These are phyloP conservation scores for Coniosporium apollinis DNA, from an alignment of 495 filamentous ascomycete species.

Conservation along the genomic window DNA sequence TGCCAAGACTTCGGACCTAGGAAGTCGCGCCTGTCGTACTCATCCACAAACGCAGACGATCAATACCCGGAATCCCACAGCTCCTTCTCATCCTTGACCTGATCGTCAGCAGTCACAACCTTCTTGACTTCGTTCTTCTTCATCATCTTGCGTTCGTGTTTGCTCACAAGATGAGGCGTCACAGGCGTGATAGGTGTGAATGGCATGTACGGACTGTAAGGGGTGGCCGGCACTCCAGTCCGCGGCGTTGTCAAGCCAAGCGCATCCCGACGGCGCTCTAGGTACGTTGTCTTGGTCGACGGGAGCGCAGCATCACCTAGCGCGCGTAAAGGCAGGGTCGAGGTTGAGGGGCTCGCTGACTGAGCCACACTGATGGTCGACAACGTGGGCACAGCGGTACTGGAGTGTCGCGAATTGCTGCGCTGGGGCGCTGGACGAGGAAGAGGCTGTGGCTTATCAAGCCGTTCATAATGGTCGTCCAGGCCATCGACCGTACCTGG, in stretches of 20 bases:
- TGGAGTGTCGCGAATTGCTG: constrained; percentile 4
- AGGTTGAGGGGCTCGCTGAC: constrained; percentile 18
- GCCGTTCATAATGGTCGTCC: constrained; percentile 12
- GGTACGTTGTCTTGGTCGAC: constrained; percentile 19
- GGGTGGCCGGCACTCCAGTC: constrained; percentile 41
- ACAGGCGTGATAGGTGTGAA: constrained; percentile 77
- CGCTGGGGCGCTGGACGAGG: constrained; percentile 18
- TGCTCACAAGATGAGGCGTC: constrained; percentile 58
- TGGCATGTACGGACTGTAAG: constrained; percentile 85
- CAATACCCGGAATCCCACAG: constrained; percentile 35
- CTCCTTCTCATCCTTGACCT: constrained; percentile 38
- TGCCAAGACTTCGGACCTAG: too few species aligned
- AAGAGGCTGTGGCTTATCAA: constrained; percentile 20
- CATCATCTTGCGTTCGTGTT: constrained; percentile 54
- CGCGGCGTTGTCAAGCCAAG: background rate
- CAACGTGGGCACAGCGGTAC: background rate
- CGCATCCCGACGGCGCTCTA: constrained; percentile 41
- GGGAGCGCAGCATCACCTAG: background rate
- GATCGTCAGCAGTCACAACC: constrained; percentile 35
- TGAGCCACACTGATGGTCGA: background rate
- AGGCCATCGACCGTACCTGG: constrained; percentile 7
- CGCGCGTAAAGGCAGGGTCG: background rate
- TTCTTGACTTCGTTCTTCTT: constrained; percentile 42
- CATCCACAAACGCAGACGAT: too few species aligned
- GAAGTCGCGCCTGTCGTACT: too few species aligned